Percentiles rank a stretch among this genome's conserved stretches.
These are phyloP conservation scores for Exserohilum rostratum DNA, from an alignment of 2,329 filamentous ascomycete species.

Conservation along the genomic window DNA sequence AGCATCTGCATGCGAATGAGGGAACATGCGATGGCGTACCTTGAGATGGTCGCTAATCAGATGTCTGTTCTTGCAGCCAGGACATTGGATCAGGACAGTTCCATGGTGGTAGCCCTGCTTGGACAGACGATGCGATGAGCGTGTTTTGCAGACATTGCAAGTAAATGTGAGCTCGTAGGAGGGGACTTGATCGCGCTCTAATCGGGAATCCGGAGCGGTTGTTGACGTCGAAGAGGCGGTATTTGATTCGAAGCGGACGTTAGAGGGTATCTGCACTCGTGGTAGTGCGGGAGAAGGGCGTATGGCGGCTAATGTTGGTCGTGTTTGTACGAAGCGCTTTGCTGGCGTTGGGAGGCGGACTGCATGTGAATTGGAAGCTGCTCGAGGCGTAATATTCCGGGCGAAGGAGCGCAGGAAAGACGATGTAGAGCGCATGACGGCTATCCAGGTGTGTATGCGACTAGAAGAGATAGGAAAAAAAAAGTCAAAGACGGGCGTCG, in stretches of 20 bases:
- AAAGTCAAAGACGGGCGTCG: background rate
- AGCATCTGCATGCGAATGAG: background rate
- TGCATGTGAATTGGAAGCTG: conserved; percentile 16
- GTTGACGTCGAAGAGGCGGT: conserved; percentile 33
- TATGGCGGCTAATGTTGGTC: conserved; percentile 32
- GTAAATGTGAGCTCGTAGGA: conserved; percentile 91
- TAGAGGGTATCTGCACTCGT: conserved; percentile 14
- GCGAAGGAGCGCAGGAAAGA: conserved; percentile 33
- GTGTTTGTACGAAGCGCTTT: conserved; percentile 35
- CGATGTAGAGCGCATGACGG: conserved; percentile 33
- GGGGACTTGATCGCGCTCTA: conserved; percentile 57
- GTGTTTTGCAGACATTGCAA: conserved; percentile 80
- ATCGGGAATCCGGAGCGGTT: conserved; percentile 42
- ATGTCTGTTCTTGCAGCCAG: conserved; percentile 83
- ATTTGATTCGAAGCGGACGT: conserved; percentile 36
- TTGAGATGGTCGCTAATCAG: conserved; percentile 89
- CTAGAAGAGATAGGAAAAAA: background rate
- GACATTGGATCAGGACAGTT: conserved; percentile 87
- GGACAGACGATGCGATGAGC: conserved; percentile 83
- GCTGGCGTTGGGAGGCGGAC: conserved; percentile 33
- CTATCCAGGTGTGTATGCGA: background rate
- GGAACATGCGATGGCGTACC: conserved; percentile 41
- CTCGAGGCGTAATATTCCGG: conserved; percentile 24
- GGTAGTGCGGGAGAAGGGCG: conserved; percentile 25
- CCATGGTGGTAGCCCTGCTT: conserved; percentile 96